Conservation (phyloP, 345 rosid species). For the Moringa oleifera region DNA sequence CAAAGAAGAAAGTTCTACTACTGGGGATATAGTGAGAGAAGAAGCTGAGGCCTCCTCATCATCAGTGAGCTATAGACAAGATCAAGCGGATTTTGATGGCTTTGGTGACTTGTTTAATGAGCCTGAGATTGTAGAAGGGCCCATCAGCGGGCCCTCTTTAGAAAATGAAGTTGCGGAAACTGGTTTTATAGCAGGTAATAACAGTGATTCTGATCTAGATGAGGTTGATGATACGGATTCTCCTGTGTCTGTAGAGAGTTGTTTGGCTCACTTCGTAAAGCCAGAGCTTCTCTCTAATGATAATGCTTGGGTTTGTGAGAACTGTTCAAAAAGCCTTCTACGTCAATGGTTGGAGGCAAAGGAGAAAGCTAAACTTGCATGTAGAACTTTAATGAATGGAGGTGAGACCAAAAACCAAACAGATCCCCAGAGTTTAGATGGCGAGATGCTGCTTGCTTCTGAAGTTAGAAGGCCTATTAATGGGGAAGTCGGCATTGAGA, state of each 20-base stretch:
- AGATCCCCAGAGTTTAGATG: conserved; percentile 14
- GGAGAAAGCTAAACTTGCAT: conserved; percentile 26
- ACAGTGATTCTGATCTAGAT: conserved; percentile 91
- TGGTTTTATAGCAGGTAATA: conserved; percentile 42
- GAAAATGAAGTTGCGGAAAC: conserved; percentile 41
- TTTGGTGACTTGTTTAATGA: conserved; percentile 87
- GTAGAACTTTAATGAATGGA: conserved; percentile 21
- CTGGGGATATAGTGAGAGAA: conserved; percentile 19
- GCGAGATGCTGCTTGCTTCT: conserved; percentile 9
- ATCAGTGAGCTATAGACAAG: conserved; percentile 37
- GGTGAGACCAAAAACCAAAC: conserved; percentile 20
- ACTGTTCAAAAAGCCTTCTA: conserved; percentile 56
- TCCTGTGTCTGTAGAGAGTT: conserved; percentile 87
- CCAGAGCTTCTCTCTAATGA: conserved; percentile 80
- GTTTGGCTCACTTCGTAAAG: conserved; percentile 77
- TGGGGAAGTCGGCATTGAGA: conserved; percentile 22
- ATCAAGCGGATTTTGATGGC: conserved; percentile 67
- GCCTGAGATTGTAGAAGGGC: conserved; percentile 58
- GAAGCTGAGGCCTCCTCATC: conserved; percentile 57
- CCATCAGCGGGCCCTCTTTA: conserved; percentile 55
- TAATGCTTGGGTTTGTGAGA: conserved; percentile 97
- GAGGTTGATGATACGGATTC: conserved; percentile 86
- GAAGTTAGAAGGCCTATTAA: conserved; percentile 25
- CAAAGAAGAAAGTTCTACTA: conserved; percentile 43
- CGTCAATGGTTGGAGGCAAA: conserved; percentile 37